These are phyloP conservation scores for Holtermanniella nyarrowii DNA, from an alignment of 768 basidiomycete species.

Conservation along the genomic window DNA sequence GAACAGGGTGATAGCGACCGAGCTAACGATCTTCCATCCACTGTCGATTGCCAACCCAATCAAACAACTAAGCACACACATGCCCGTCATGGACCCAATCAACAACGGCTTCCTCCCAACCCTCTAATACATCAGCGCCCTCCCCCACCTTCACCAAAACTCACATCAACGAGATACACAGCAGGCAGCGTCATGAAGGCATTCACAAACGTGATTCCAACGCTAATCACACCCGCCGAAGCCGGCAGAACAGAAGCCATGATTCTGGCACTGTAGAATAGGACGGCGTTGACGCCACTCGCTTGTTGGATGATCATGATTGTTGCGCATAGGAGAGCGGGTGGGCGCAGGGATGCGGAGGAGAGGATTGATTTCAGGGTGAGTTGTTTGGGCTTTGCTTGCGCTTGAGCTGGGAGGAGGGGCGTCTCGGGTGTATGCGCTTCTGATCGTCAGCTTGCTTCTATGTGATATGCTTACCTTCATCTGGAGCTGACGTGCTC, in stretches of 20 bases:
- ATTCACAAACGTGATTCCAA: constrained; percentile 77
- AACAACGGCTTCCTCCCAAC: constrained; percentile 64
- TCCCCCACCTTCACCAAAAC: constrained; percentile 10
- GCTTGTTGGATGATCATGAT: constrained; percentile 31
- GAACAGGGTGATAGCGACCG: constrained; percentile 63
- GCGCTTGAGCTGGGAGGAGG: neutral
- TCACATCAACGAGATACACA: constrained; percentile 73
- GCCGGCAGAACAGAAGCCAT: constrained; percentile 57
- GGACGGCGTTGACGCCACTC: constrained; percentile 38
- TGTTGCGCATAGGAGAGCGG: constrained; percentile 28
- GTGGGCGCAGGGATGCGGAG: constrained; percentile 28
- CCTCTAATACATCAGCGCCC: constrained; percentile 44
- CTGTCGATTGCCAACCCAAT: constrained; percentile 64
- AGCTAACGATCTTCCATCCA: constrained; percentile 54
- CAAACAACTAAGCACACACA: constrained; percentile 54
- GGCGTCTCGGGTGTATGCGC: constrained; percentile 1
- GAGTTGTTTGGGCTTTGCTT: constrained; percentile 9
- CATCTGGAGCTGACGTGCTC: neutral
- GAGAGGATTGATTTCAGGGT: constrained; percentile 32
- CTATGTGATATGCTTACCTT: constrained; percentile 1
- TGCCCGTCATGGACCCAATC: constrained; percentile 56
- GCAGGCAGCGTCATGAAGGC: constrained; percentile 65
- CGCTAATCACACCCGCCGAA: constrained; percentile 66
- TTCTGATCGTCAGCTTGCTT: constrained; percentile 3
- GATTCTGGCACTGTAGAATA: constrained; percentile 41